phyloP scores from a whole-genome alignment of 495 filamentous ascomycete species.

The Penicillium antarcticum region DNA sequence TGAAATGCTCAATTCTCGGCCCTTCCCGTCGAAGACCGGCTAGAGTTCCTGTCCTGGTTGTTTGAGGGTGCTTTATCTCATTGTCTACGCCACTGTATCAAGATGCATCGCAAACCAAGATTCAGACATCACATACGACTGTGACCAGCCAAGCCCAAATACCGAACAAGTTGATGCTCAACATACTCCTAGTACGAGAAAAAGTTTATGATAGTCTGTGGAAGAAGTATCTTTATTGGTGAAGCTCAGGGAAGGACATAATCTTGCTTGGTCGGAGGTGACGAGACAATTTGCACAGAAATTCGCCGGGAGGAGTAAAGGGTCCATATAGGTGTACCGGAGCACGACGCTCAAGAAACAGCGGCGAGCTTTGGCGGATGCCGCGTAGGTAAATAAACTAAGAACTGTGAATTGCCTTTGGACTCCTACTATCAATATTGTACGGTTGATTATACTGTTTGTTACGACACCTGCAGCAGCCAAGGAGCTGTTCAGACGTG shows the following conservation, averaged over 20 bases:
- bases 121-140: not conserved
- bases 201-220: not conserved
- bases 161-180: not conserved
- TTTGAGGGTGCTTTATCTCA: not conserved
- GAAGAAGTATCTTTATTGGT: not conserved
- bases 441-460: no score
- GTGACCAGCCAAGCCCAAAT: not conserved
- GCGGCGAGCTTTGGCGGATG: not conserved
- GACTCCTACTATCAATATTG: no score
- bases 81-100: not conserved
- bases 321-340: constrained; percentile 1
- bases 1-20: constrained; percentile 13
- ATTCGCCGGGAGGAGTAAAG: not conserved
- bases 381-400: no score
- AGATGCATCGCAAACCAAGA: no score
- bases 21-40: constrained; percentile 8
- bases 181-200: not conserved
- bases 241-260: not conserved
- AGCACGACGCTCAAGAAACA: not conserved
- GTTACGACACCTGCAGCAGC: no score
- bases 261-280: not conserved
- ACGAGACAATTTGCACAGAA: not conserved
- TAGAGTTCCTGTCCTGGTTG: constrained; percentile 11
- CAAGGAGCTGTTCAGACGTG: no score
- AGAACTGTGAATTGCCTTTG: no score